These are phyloP conservation scores for Thelephora terrestris DNA, from an alignment of 1,284 basidiomycete genomes.

Conservation along the genomic window DNA sequence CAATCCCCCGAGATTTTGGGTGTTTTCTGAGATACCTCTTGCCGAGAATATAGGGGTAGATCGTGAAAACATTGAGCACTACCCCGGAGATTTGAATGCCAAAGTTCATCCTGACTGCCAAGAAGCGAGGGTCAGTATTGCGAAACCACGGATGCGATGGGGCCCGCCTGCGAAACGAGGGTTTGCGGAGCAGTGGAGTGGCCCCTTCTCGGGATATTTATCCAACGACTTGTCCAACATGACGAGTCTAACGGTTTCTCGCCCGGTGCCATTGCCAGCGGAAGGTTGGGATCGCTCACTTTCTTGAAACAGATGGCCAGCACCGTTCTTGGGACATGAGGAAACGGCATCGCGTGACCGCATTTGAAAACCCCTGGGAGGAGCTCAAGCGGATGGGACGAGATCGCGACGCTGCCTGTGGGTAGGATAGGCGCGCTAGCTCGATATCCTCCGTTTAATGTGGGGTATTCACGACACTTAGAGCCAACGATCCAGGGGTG, in stretches of 20 bases:
- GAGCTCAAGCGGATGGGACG: constrained; percentile 52
- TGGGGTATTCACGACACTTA: constrained; percentile 17
- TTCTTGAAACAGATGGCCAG: constrained; percentile 56
- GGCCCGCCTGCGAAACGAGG: too few relatives aligned
- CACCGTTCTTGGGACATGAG: constrained; percentile 51
- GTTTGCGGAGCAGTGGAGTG: too few relatives aligned
- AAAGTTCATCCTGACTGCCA: constrained; percentile 47
- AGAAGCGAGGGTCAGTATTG: not conserved
- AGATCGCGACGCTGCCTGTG: constrained; percentile 57
- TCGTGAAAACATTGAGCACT: constrained; percentile 37
- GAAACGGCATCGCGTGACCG: constrained; percentile 64
- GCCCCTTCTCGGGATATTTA: too few relatives aligned
- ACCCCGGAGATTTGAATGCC: constrained; percentile 49
- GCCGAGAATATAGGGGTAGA: constrained; percentile 31
- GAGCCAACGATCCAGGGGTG: constrained; percentile 63
- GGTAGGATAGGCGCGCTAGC: too few relatives aligned
- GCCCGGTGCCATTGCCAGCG: constrained; percentile 53
- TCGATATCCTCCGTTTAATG: not conserved
- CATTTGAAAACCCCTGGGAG: constrained; percentile 59
- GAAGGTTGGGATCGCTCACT: constrained; percentile 24
- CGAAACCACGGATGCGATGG: too few relatives aligned
- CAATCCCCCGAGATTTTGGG: too few relatives aligned
- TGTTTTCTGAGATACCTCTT: constrained; percentile 6
- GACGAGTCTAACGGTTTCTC: too few relatives aligned
- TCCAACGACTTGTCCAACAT: too few relatives aligned